Evolutionary conservation across 345 rosid genomes (phyloP), one percentile per base, ranked within the genome.

Genomic region (Populus nigra): DNA sequence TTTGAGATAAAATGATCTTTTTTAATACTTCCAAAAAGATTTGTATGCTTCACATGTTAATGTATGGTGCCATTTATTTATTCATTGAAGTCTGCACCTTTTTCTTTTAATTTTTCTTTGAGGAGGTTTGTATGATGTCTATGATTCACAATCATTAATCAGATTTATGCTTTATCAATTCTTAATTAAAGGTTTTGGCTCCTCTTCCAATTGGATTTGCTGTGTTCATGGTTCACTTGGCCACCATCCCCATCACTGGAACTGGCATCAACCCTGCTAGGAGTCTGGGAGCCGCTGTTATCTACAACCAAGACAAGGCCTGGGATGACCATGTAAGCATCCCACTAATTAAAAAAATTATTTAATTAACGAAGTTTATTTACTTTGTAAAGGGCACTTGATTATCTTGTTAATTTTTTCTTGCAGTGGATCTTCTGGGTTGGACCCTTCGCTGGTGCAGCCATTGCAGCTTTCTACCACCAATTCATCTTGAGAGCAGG

Each of bases 171-270:
- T 59, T 59, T 9, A 23, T 20, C n/a, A 6, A 4, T 25, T 29
- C 15, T 27, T 13, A 36, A 20, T 23, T 3, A 5, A 18, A 91
- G 97, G 92, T 94, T 61, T 82, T 92, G 88, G 97, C 96, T 27
- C 98, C 97, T 57, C 89, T 94, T 50, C 92, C 97, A 12, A 94
- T 94, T 82, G 94, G 98, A 35, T 89, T 94, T 69, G 92, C 97
- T 9, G 98, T 94, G 69, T 94, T 94, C 91, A 86, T 92, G 92
- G 97, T 94, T 78, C 97, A 92, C 85, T 79, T 94, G 83, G 97
- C 98, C 20, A 94, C 97, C 72, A 89, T 92, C 62, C 98, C 98
- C 43, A 84, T 94, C 74, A 94, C 97, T 16, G 96, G 97, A 49
- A 94, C 97, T 16, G 94, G 96, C 33, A 94, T 94, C 72, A 94